Percentiles rank a stretch among this genome's conserved stretches.
Evolutionary conservation across 306 rosid genomes (phyloP).

Genomic region (Astragalus membranaceus): DNA sequence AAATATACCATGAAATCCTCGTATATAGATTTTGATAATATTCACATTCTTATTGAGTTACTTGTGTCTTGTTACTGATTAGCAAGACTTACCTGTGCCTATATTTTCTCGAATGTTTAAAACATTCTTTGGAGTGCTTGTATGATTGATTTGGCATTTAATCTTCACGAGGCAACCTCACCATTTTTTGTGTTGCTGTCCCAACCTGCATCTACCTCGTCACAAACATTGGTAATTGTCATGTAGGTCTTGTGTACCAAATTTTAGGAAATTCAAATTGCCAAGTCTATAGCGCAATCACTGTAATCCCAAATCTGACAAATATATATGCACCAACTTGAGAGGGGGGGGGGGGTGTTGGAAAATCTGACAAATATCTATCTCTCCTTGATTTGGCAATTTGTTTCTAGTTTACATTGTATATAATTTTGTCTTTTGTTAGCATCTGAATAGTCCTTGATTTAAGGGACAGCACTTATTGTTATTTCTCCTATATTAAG

Average conservation of each 20-base stretch:
- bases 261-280: background rate
- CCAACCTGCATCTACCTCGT: background rate
- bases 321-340: too few relatives aligned
- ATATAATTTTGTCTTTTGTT: too few relatives aligned
- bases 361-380: too few relatives aligned
- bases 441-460: too few relatives aligned
- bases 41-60: background rate
- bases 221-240: slow-evolving; percentile 6
- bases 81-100: background rate
- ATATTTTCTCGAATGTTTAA: background rate
- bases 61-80: background rate
- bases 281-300: background rate
- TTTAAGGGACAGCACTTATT: too few relatives aligned
- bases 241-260: background rate
- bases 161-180: background rate
- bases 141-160: slow-evolving; percentile 3
- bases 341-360: too few relatives aligned
- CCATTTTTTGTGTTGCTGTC: background rate
- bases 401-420: too few relatives aligned
- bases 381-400: too few relatives aligned
- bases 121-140: background rate
- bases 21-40: background rate
- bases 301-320: too few relatives aligned
- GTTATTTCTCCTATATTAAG: too few relatives aligned
- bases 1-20: background rate